These are phyloP conservation scores for Forsythia suspensa DNA, from an alignment of 257 asterid genomes.

Conservation along the genomic window DNA sequence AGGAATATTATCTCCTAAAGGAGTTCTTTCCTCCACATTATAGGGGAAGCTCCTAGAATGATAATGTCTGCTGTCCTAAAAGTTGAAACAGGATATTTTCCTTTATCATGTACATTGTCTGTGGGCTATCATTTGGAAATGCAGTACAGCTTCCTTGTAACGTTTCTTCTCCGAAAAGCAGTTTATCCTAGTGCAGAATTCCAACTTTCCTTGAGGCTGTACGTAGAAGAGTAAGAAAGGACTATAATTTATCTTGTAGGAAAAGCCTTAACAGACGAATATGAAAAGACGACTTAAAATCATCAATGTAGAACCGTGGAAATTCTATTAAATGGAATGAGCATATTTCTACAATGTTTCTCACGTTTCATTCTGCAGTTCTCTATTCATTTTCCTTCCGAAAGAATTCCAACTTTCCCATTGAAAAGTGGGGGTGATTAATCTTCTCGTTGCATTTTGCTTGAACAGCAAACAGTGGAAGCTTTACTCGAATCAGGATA, in stretches of 20 bases:
- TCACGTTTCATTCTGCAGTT: neutral
- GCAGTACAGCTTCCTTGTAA: too few relatives aligned
- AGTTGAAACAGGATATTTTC: too few relatives aligned
- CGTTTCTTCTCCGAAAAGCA: too few relatives aligned
- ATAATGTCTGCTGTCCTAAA: too few relatives aligned
- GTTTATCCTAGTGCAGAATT: too few relatives aligned
- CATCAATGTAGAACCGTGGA: neutral
- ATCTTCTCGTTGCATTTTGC: constrained; percentile 7
- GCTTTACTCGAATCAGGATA: constrained; percentile 77
- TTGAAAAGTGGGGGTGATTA: neutral
- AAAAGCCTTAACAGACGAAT: neutral
- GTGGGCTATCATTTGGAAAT: too few relatives aligned
- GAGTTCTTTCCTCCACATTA: too few relatives aligned
- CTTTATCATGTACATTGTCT: too few relatives aligned
- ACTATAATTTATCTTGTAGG: neutral
- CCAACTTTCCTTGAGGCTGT: too few relatives aligned
- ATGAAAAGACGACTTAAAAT: neutral
- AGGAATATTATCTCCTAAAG: too few relatives aligned
- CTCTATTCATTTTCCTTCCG: neutral
- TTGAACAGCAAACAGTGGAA: constrained; percentile 76
- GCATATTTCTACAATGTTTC: neutral
- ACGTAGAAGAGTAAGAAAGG: too few relatives aligned
- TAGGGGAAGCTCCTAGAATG: too few relatives aligned
- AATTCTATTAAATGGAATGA: neutral
- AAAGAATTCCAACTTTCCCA: neutral